Evolutionary conservation across 164 flowering plant genomes (phyloP), one percentile per base, ranked within the genome.

Genomic region (Brasenia schreberi): DNA sequence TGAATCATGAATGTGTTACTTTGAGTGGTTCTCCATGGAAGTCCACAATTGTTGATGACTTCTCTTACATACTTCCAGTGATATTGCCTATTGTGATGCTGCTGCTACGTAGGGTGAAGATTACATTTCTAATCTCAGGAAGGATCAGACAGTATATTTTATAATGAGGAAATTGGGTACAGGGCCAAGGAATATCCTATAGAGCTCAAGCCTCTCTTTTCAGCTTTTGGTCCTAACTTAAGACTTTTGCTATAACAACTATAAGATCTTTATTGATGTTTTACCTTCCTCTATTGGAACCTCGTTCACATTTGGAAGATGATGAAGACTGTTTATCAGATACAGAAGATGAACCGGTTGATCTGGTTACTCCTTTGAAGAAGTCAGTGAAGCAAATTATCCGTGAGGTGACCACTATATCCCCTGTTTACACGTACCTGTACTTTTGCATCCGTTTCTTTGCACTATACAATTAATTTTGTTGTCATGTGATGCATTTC

Each of bases 241-340:
- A 63, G 78, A 23, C 82, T 61, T 44, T 95, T 72, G 87, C 82
- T 19, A 19, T 92, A 77, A 89, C 89, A 17, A 70, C 97, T 23
- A 65, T 95, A 81, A 85, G 99, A 79, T 85, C 99, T 12, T 84
- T 95, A 64, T 69, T 89, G 63, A 59, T 86, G 72, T 83, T 68
- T 73, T 95, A 85, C 79, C 77, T 95, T 79, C 97, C 99, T 45
- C 89, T 95, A 69, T 56, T 95, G 82, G 97, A 89, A 84, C 92
- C 96, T 68, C 81, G 69, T 62, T 0, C 78, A 9, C 73, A 42
- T 49, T 59, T 67, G 61, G 90, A 84, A 69, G 88, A 88, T 60
- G 96, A 87, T 61, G 63, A 61, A 67, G 96, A 89, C 23, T 92
- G 85, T 70, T 85, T 87, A 70, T 77, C 81, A 58, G 74, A 72